Evolutionary conservation across 2,329 filamentous ascomycete species (phyloP), one percentile per base, ranked within the genome.

Genomic region (Helotiales sp.): DNA sequence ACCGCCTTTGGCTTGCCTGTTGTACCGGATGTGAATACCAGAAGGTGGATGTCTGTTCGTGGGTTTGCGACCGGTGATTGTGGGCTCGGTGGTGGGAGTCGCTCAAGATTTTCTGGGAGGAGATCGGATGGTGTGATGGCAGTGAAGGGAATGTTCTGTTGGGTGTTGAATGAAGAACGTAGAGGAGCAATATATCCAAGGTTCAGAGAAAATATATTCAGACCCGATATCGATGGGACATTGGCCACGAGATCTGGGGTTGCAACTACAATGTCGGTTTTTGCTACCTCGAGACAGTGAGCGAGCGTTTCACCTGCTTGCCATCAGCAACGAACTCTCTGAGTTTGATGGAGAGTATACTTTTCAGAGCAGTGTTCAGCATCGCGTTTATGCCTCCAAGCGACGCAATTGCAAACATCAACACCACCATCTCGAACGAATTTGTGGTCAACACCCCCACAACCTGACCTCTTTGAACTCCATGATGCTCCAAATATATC

Each of bases 1-100:
- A 75, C 77, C 7, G 76, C 75, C 65, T 78, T 78, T 13, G 76
- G 76, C 17, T 74, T 76, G 17, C 76, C 76, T 2, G 76, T 78
- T 19, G 77, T 80, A 3, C 78, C 77, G 12, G 77, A 79, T 1
- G 77, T 80, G 62, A 77, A 80, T 33, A 79, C 76, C 3, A 79
- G 66, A 1, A 67, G 67, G 7, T 67, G 66, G 9, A 76, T 58
- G 31, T 78, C 75, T 38, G 66, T 65, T 1, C 68, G n/a, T n/a
- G n/a, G n/a, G n/a, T n/a, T 64, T 2, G 62, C 70, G 34, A 69
- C 66, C 56, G 66, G 74, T 76, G 5, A 72, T 69, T n/a, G 72
- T 57, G 34, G 60, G 61, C 22, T 59, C 36, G 59, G 59, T 9
- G 42, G 33, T 38, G 64, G 60, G 8, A 64, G 48, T 25, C 59